Percentiles rank a stretch among this genome's conserved stretches.
Evolutionary conservation across 139 green algal species (phyloP).

Genomic region (Diplosphaera chodatii): DNA sequence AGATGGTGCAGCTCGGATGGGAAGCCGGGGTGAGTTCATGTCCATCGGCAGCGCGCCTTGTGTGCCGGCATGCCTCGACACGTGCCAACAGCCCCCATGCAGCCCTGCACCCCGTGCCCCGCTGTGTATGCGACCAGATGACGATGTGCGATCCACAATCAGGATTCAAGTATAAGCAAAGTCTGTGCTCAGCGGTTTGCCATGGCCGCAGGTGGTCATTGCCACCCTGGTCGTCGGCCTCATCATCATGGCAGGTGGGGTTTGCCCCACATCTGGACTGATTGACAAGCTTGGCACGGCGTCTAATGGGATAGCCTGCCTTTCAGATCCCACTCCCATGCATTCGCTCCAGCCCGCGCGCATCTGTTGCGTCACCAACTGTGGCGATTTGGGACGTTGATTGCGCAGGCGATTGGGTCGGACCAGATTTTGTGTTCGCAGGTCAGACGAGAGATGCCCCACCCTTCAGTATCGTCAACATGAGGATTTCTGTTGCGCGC

Average conservation of each 20-base stretch:
- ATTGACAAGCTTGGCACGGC: neutral
- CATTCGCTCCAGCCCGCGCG: no score
- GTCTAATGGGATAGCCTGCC: no score
- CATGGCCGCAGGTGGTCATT: neutral
- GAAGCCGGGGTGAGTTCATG: neutral
- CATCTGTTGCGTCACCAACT: no score
- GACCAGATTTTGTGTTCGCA: neutral
- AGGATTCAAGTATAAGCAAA: no score
- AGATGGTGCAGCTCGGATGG: slow-evolving; percentile 1
- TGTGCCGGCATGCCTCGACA: neutral
- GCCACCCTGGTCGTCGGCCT: slow-evolving; percentile 3
- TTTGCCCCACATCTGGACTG: neutral
- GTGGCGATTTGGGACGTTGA: no score
- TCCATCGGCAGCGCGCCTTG: neutral
- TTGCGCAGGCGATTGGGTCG: neutral
- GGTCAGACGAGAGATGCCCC: no score
- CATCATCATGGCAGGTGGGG: neutral
- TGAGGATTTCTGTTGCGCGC: neutral
- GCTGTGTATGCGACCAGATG: neutral
- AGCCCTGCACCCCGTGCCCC: neutral
- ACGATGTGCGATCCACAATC: no score
- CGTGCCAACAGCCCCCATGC: no score
- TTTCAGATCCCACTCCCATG: no score
- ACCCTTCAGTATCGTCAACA: no score
- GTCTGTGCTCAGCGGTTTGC: no score